phyloP scores from a whole-genome alignment of 2,329 filamentous ascomycete species.

The Pestalotiopsis sp. region DNA sequence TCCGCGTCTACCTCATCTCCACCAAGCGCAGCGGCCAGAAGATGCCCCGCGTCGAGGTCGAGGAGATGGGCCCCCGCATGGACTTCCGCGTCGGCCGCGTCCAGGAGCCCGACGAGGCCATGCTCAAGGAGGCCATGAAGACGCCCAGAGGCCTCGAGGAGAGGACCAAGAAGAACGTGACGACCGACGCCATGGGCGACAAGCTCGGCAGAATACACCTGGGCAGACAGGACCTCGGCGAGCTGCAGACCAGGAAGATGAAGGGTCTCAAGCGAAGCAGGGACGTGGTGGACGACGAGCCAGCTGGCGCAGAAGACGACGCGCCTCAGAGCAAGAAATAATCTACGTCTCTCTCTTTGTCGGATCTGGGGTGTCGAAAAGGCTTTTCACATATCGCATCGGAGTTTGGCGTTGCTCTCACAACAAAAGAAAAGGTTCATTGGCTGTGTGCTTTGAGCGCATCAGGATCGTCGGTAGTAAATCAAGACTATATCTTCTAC shows the following conservation, averaged over 20 bases:
- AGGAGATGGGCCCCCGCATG: slow-evolving; percentile 93
- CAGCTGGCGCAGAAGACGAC: slow-evolving; percentile 51
- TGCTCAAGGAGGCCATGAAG: slow-evolving; percentile 90
- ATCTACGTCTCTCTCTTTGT: neutral
- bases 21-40: slow-evolving; percentile 87
- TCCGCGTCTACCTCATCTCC: slow-evolving; percentile 83
- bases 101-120: slow-evolving; percentile 74
- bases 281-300: slow-evolving; percentile 55
- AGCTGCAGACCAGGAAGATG: slow-evolving; percentile 97
- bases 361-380: neutral
- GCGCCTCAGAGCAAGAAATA: slow-evolving; percentile 39
- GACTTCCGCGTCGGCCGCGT: slow-evolving; percentile 74
- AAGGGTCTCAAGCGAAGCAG: slow-evolving; percentile 92
- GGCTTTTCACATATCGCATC: neutral
- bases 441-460: neutral
- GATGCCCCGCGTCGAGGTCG: slow-evolving; percentile 87
- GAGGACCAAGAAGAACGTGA: slow-evolving; percentile 94
- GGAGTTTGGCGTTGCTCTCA: slow-evolving; percentile 12
- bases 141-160: slow-evolving; percentile 76
- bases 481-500: neutral
- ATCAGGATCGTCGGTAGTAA: neutral
- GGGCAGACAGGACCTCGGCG: slow-evolving; percentile 83
- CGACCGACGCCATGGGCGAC: slow-evolving; percentile 88
- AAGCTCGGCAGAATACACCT: slow-evolving; percentile 94
- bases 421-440: neutral